Conservation (phyloP, 768 basidiomycete species). For the Xerocomellus intermedius region DNA sequence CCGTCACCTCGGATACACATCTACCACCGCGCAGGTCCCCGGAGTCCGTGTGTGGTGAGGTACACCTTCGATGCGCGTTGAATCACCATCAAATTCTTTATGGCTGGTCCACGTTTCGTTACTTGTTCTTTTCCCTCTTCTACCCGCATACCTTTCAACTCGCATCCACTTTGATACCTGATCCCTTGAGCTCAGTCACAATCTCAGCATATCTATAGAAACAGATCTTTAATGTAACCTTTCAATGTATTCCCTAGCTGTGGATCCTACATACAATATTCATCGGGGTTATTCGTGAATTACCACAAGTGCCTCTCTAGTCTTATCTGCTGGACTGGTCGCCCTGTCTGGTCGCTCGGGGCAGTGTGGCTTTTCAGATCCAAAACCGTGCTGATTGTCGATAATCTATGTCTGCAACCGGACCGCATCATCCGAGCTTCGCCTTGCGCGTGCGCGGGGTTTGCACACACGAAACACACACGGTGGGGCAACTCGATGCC, state of each 20-base stretch:
- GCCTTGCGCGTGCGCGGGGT: not conserved
- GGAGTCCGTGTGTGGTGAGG: constrained; percentile 4
- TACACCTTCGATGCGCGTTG: constrained; percentile 5
- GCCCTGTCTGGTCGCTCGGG: not conserved
- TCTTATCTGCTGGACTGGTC: not conserved
- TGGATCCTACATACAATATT: constrained; percentile 23
- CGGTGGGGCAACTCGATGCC: not conserved
- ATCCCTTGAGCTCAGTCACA: constrained; percentile 14
- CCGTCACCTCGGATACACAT: constrained; percentile 7
- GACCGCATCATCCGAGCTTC: not conserved
- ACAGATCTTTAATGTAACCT: constrained; percentile 22
- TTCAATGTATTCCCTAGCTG: constrained; percentile 26
- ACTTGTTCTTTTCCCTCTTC: not conserved
- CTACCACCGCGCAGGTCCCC: constrained; percentile 1
- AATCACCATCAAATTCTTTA: constrained; percentile 7
- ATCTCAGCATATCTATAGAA: constrained; percentile 29
- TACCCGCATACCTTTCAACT: constrained; percentile 7
- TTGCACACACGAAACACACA: constrained; percentile 1
- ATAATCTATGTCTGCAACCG: not conserved
- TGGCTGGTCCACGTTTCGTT: constrained; percentile 22
- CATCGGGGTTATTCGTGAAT: constrained; percentile 16
- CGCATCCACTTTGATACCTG: constrained; percentile 26
- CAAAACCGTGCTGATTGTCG: not conserved
- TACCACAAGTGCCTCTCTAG: not conserved
- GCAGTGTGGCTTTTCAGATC: not conserved